A percentile compares a stretch with the other conserved stretches of the same genome.
phyloP scores from a whole-genome alignment of 495 filamentous ascomycete species.

The Cercophora samala region DNA sequence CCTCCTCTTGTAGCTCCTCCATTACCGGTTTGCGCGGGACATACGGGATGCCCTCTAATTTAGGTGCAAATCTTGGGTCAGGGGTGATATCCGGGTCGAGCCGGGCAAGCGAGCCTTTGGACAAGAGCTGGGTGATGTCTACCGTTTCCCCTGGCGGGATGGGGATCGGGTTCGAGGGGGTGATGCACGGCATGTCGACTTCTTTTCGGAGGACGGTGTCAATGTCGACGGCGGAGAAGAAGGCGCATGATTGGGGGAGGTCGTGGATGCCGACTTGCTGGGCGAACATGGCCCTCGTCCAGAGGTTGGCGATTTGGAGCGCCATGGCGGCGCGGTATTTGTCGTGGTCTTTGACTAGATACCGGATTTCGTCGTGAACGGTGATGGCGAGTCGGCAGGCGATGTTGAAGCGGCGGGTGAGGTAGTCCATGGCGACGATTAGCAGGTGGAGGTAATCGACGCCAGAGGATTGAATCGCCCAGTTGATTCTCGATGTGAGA shows the following conservation, averaged over 20 bases:
- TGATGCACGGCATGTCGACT: constrained; percentile 95
- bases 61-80: constrained; percentile 39
- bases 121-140: constrained; percentile 71
- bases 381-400: constrained; percentile 83
- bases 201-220: constrained; percentile 93
- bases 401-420: constrained; percentile 82
- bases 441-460: constrained; percentile 97
- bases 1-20: constrained; percentile 52
- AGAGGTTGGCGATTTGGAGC: constrained; percentile 88
- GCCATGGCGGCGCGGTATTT: constrained; percentile 88
- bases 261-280: constrained; percentile 96
- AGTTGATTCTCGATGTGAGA: constrained; percentile 96
- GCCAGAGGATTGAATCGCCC: constrained; percentile 96
- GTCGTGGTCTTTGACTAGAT: constrained; percentile 80
- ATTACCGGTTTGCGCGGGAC: constrained; percentile 74
- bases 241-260: constrained; percentile 88
- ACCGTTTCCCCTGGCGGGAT: constrained; percentile 85
- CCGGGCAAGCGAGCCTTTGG: constrained; percentile 57
- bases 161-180: constrained; percentile 72
- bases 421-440: constrained; percentile 91
- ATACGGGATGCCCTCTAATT: constrained; percentile 61
- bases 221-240: constrained; percentile 92
- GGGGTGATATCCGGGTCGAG: constrained; percentile 64
- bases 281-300: constrained; percentile 95
- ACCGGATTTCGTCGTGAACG: constrained; percentile 96